phyloP scores from a whole-genome alignment of 2,329 filamentous ascomycete species.

The Trichoderma koningii region DNA sequence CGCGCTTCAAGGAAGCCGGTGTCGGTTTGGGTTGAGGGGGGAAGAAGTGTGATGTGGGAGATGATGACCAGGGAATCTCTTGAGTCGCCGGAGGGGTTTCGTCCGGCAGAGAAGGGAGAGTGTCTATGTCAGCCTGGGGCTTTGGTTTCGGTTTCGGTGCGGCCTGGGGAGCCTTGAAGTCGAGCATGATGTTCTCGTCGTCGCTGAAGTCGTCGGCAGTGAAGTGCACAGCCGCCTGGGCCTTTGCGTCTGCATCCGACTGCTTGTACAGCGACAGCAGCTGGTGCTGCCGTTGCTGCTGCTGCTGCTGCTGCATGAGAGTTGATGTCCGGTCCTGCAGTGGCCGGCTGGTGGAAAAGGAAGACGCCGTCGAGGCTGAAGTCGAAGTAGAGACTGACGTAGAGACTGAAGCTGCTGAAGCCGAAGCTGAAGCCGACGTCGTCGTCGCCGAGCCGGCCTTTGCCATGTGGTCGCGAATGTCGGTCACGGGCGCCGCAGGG shows the following conservation, averaged over 20 bases:
- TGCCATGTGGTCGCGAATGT: constrained; percentile 55
- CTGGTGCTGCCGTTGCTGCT: not conserved
- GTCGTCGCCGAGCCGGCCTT: constrained; percentile 40
- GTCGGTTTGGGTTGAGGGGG: constrained; percentile 41
- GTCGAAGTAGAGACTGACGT: constrained; percentile 35
- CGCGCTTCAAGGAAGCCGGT: constrained; percentile 45
- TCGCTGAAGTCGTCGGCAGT: constrained; percentile 85
- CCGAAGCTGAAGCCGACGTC: constrained; percentile 30
- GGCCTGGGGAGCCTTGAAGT: constrained; percentile 57
- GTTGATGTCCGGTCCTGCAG: constrained; percentile 39
- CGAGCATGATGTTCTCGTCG: constrained; percentile 72
- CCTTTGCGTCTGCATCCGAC: constrained; percentile 40
- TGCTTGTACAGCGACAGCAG: constrained; percentile 49
- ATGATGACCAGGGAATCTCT: constrained; percentile 72
- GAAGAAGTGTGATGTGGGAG: constrained; percentile 53
- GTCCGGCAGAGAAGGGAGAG: constrained; percentile 33
- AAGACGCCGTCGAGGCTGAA: constrained; percentile 45
- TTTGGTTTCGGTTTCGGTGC: constrained; percentile 30
- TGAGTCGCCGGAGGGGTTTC: constrained; percentile 36
- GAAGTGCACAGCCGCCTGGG: constrained; percentile 55
- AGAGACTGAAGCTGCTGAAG: constrained; percentile 31
- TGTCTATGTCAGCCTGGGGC: constrained; percentile 31
- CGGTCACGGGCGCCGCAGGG: constrained; percentile 46
- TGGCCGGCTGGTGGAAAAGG: constrained; percentile 32
- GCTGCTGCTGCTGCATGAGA: constrained; percentile 2